Base-by-base conservation (phyloP, 1,139 yeast species). In the Pichia sp. region DNA sequence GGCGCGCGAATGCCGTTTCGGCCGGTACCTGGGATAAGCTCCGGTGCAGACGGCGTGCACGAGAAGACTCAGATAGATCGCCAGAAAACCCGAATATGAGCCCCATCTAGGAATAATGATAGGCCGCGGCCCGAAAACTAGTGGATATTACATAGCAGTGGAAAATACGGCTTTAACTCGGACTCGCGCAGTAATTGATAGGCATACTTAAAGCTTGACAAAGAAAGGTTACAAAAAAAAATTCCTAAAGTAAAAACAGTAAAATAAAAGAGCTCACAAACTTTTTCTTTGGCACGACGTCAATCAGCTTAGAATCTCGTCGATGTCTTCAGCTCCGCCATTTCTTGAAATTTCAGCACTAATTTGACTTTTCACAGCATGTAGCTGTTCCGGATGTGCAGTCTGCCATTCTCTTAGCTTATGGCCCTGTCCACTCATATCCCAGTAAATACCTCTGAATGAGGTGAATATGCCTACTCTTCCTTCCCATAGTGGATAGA, bases 391-490 rank as follows among this genome's bases (percentile, higher is more conserved):
- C 2, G 92, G 92, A 63, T 87, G 79, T 2, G 72, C 70, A 31
- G 75, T 67, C 69, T 88, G 95, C 92, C 95, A 88, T 62, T 77
- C 85, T 61, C 78, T 76, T 56, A 88, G 74, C 70, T 87, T 88
- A 69, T 80, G 69, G 2, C 84, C 71, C 71, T 87, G 93, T 24
- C 96, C 96, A 34, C 87, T 75, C 50, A 79, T 62, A 67, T 89
- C 96, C 96, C 96, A 88, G 70, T 84, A 88, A 41, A 88, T 78
- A 50, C 95, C 96, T 65, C 95, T 80, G 29, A 77, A 64, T 1
- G 92, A 81, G 38, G 80, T 76, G 64, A 66, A 77, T 50, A 90
- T 79, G 2, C 85, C 89, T 24, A 74, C 70, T 60, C 72, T 59
- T 34, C 75, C 73, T 62, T 75, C 76, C 63, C 67, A 71, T 42